Percentiles rank a stretch among this genome's conserved stretches.
Evolutionary conservation across 176 grass and related monocot genomes (phyloP).

Genomic region (Ensete ventricosum): DNA sequence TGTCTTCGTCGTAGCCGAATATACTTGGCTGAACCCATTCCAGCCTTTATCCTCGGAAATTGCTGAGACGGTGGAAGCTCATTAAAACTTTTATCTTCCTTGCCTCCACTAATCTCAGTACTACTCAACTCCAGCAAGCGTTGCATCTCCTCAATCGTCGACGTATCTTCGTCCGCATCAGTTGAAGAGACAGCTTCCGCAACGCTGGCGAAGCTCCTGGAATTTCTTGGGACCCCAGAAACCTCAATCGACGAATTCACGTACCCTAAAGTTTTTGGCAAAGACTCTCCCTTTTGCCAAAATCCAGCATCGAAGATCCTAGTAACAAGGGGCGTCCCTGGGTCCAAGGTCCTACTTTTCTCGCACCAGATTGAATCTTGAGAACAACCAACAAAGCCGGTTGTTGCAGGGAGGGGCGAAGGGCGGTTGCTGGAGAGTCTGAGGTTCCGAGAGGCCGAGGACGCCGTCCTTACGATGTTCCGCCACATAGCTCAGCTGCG

Average conservation of each 20-base stretch:
- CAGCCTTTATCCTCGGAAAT: slow-evolving; percentile 19
- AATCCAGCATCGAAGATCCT: background rate
- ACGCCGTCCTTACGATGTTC: background rate
- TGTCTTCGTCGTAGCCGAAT: slow-evolving; percentile 48
- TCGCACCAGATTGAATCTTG: background rate
- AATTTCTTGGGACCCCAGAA: background rate
- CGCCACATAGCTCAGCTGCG: background rate
- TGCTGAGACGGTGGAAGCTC: background rate
- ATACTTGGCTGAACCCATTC: slow-evolving; percentile 38
- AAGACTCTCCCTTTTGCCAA: background rate
- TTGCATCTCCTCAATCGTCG: background rate
- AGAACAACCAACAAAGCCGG: background rate
- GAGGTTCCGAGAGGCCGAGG: background rate
- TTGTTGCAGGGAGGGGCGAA: background rate
- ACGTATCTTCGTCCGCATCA: slow-evolving; percentile 11
- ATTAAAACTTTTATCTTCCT: background rate
- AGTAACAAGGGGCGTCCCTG: background rate
- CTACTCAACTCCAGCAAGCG: slow-evolving; percentile 15
- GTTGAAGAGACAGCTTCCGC: slow-evolving; percentile 18
- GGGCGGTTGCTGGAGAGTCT: background rate
- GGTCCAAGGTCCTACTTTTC: slow-evolving; percentile 2
- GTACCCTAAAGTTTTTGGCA: background rate
- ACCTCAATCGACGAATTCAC: background rate
- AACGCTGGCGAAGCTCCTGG: slow-evolving; percentile 17
- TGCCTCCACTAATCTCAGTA: background rate